Percentiles rank a stretch among this genome's conserved stretches.
Evolutionary conservation across 2,329 filamentous ascomycete genomes (phyloP).

Genomic region (Colletotrichum sp.): DNA sequence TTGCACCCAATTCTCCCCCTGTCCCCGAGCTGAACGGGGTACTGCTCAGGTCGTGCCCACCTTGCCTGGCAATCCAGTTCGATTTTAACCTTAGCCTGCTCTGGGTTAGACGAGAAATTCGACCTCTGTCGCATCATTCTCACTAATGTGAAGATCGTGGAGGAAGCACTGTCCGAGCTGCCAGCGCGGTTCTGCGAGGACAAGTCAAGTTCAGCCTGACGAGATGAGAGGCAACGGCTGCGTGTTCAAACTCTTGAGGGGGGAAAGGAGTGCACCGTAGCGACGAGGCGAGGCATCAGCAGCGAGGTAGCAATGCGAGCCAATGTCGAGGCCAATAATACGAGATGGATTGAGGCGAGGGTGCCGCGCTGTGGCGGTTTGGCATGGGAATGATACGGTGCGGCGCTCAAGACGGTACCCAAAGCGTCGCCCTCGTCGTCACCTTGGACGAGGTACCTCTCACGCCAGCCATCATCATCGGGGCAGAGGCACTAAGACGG

Average conservation of each 20-base stretch:
- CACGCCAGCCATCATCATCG: neutral
- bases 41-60: neutral
- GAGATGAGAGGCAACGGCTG: neutral
- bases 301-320: neutral
- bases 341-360: constrained; percentile 16
- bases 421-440: neutral
- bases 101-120: neutral
- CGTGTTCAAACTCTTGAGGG: neutral
- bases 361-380: constrained; percentile 13
- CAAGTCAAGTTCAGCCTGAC: neutral
- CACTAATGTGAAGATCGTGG: neutral
- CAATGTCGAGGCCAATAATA: constrained; percentile 3
- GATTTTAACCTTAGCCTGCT: neutral
- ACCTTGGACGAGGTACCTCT: neutral
- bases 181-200: neutral
- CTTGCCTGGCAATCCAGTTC: neutral
- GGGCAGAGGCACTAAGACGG: neutral
- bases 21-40: neutral
- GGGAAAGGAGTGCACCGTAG: neutral
- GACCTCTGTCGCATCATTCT: neutral
- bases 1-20: neutral
- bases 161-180: neutral
- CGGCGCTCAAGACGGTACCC: neutral
- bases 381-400: neutral
- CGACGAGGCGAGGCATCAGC: neutral